phyloP scores from a whole-genome alignment of 1,139 yeast genomes.

The Yamadazyma triangularis region DNA sequence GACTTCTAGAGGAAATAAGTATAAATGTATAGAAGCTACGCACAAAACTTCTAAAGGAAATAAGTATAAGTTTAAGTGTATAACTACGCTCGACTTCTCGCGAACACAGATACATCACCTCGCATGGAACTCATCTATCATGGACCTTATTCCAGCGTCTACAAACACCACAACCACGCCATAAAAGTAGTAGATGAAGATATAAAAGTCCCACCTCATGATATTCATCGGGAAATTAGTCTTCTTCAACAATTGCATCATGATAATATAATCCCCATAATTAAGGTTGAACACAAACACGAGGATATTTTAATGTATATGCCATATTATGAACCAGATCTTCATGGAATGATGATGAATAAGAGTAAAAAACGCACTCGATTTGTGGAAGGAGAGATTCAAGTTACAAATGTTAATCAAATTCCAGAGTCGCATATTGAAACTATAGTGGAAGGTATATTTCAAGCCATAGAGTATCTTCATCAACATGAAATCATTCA shows the following conservation, averaged over 20 bases:
- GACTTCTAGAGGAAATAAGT: no score
- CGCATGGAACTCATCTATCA: slow-evolving; percentile 16
- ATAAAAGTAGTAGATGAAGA: slow-evolving; percentile 40
- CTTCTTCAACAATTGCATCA: slow-evolving; percentile 22
- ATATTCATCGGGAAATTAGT: slow-evolving; percentile 28
- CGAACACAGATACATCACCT: no score
- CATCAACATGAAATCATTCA: slow-evolving; percentile 66
- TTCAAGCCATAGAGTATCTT: slow-evolving; percentile 19
- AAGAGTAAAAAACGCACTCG: slow-evolving; percentile 10
- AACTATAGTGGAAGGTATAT: slow-evolving; percentile 17
- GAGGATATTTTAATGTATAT: slow-evolving; percentile 37
- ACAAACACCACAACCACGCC: slow-evolving; percentile 25
- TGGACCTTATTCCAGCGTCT: slow-evolving; percentile 37
- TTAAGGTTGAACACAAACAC: slow-evolving; percentile 18
- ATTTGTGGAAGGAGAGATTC: slow-evolving; percentile 8
- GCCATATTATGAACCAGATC: slow-evolving; percentile 25
- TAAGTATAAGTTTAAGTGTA: no score
- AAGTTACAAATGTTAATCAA: slow-evolving; percentile 9
- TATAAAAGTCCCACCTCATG: slow-evolving; percentile 34
- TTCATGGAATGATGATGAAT: slow-evolving; percentile 20
- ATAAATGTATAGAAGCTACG: no score
- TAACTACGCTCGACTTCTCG: no score
- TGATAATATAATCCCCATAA: slow-evolving; percentile 17
- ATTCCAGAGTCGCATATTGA: slow-evolving; percentile 13
- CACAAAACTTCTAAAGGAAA: no score